These are phyloP conservation scores for Aspergillus terreus DNA, from an alignment of 2,329 filamentous ascomycete species.

Conservation along the genomic window DNA sequence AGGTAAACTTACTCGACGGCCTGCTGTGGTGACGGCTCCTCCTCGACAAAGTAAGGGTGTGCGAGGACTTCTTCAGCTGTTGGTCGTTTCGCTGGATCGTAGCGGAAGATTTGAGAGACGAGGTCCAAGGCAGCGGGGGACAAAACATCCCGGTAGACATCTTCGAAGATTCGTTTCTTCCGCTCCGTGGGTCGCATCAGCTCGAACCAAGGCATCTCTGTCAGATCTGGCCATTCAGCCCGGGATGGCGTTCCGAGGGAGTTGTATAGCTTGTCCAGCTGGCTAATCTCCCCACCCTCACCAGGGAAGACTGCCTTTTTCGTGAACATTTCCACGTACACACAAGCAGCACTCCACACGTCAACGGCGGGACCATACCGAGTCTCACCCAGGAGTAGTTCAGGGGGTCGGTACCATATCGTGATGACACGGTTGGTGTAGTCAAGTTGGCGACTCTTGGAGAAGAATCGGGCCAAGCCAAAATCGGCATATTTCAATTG, in stretches of 20 bases:
- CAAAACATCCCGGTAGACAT: conserved; percentile 74
- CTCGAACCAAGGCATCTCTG: conserved; percentile 97
- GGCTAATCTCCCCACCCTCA: conserved; percentile 91
- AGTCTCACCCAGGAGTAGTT: conserved; percentile 86
- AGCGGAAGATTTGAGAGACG: conserved; percentile 78
- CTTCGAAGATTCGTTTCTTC: conserved; percentile 70
- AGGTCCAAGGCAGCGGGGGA: conserved; percentile 80
- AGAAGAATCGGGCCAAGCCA: conserved; percentile 91
- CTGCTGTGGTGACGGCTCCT: conserved; percentile 73
- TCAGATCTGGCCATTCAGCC: conserved; percentile 79
- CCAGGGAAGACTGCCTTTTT: conserved; percentile 91
- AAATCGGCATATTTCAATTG: conserved; percentile 93
- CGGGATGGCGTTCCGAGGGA: conserved; percentile 83
- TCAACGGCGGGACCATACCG: conserved; percentile 87
- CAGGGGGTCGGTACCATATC: conserved; percentile 93
- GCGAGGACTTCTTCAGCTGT: conserved; percentile 78
- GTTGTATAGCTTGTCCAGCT: conserved; percentile 94
- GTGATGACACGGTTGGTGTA: conserved; percentile 99
- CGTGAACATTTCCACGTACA: conserved; percentile 95
- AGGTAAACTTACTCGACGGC: conserved; percentile 67
- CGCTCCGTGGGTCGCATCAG: conserved; percentile 75
- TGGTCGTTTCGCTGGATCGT: conserved; percentile 80
- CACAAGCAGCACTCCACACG: conserved; percentile 96
- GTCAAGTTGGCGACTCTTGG: conserved; percentile 84
- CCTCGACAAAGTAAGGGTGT: conserved; percentile 82